Evolutionary conservation across 306 rosid species (phyloP).

Genomic region (Coriaria nepalensis): DNA sequence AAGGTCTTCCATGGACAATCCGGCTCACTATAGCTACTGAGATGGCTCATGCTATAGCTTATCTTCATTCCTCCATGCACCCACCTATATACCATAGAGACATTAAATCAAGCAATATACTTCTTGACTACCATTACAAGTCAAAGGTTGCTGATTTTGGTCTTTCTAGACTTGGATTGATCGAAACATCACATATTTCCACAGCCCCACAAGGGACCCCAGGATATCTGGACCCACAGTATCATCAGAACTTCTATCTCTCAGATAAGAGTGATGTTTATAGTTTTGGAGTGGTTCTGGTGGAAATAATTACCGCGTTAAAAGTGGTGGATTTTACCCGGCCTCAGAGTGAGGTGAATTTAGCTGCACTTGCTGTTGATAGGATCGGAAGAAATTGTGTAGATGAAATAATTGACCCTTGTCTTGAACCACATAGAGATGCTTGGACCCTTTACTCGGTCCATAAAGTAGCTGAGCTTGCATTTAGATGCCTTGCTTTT

Average conservation of each 20-base stretch:
- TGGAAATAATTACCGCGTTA: conserved; percentile 85
- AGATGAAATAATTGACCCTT: conserved; percentile 80
- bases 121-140: conserved; percentile 61
- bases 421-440: conserved; percentile 81
- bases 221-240: conserved; percentile 94
- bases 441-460: conserved; percentile 93
- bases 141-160: conserved; percentile 98
- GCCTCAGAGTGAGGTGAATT: conserved; percentile 64
- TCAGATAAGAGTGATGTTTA: conserved; percentile 95
- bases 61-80: conserved; percentile 73
- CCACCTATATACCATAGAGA: conserved; percentile 97
- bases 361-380: conserved; percentile 96
- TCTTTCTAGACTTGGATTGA: conserved; percentile 87
- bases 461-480: conserved; percentile 87
- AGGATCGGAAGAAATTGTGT: conserved; percentile 66
- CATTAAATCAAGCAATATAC: conserved; percentile 85
- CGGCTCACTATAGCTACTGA: conserved; percentile 79
- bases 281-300: conserved; percentile 84
- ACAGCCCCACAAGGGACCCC: conserved; percentile 99
- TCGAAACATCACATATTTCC: conserved; percentile 73
- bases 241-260: conserved; percentile 92
- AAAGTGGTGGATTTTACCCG: conserved; percentile 88
- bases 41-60: conserved; percentile 80
- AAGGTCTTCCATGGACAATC: conserved; percentile 78
- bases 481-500: conserved; percentile 94